These are phyloP conservation scores for Pycnococcus provasolii DNA, from an alignment of 139 green algal species.

Conservation along the genomic window DNA sequence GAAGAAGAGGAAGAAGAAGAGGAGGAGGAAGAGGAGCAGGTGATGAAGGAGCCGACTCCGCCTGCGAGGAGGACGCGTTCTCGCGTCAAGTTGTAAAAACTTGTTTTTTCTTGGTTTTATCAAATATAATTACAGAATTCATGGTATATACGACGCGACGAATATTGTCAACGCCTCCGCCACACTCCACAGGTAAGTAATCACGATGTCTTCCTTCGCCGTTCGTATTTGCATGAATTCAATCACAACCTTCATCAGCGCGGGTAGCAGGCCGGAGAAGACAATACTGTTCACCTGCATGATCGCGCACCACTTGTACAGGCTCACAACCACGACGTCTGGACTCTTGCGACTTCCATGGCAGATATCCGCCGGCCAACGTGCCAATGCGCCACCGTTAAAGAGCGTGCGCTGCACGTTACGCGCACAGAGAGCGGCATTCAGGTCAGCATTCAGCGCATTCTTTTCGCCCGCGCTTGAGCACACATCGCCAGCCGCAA, in stretches of 20 bases:
- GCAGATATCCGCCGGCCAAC: no score
- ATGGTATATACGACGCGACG: neutral
- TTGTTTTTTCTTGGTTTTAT: no score
- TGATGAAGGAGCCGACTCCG: no score
- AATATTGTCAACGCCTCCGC: neutral
- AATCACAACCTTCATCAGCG: constrained; percentile 1
- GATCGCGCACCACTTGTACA: constrained; percentile 11
- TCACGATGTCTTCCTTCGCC: neutral
- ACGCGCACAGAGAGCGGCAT: neutral
- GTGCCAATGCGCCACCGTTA: neutral
- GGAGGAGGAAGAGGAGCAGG: no score
- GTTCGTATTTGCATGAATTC: neutral
- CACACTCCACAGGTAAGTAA: neutral
- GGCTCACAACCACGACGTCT: neutral
- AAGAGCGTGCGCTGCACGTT: neutral
- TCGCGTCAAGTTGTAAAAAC: no score
- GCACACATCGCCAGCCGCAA: neutral
- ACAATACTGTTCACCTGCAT: constrained; percentile 4
- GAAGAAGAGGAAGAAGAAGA: no score
- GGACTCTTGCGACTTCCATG: neutral
- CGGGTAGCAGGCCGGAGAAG: neutral
- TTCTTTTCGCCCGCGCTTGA: neutral
- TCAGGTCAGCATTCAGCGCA: constrained; percentile 5
- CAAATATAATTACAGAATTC: no score
- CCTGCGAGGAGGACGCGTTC: no score